Conservation (phyloP, 306 rosid genomes). For the Gastrolobium villosum region DNA sequence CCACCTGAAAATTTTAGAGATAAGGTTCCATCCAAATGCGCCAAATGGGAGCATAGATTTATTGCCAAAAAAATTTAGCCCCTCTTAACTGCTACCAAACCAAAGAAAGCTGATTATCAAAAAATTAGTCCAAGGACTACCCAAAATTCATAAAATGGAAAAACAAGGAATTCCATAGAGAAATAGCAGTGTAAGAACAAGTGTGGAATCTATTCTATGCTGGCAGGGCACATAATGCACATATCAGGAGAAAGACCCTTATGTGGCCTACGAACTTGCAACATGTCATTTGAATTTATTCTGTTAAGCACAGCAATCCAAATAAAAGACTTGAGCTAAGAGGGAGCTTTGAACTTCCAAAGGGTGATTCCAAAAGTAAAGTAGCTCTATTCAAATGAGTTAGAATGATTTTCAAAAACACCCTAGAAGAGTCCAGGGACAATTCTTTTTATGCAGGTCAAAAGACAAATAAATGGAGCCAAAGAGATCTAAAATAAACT, state of each 20-base stretch:
- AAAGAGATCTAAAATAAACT: background rate
- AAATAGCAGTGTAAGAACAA: background rate
- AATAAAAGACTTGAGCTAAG: background rate
- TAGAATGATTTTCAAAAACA: background rate
- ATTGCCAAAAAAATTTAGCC: background rate
- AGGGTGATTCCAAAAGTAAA: background rate
- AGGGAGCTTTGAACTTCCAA: conserved; percentile 10
- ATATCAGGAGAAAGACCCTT: background rate
- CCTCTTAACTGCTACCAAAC: background rate
- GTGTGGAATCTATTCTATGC: background rate
- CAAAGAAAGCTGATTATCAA: background rate
- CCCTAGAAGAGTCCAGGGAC: conserved; percentile 1
- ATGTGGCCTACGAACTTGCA: background rate
- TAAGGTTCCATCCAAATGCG: background rate
- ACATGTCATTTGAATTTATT: conserved; percentile 1
- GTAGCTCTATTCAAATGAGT: background rate
- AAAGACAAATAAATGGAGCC: conserved; percentile 2
- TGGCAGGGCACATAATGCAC: background rate
- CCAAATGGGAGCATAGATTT: background rate
- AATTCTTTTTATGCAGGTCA: background rate
- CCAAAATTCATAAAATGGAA: background rate
- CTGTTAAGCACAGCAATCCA: background rate
- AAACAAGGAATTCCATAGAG: conserved; percentile 5
- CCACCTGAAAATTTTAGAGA: background rate
- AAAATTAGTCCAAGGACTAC: background rate